Percentiles rank a stretch among this genome's conserved stretches.
Evolutionary conservation across 2,329 filamentous ascomycete genomes (phyloP).

Genomic region (Xylariaceae sp.): DNA sequence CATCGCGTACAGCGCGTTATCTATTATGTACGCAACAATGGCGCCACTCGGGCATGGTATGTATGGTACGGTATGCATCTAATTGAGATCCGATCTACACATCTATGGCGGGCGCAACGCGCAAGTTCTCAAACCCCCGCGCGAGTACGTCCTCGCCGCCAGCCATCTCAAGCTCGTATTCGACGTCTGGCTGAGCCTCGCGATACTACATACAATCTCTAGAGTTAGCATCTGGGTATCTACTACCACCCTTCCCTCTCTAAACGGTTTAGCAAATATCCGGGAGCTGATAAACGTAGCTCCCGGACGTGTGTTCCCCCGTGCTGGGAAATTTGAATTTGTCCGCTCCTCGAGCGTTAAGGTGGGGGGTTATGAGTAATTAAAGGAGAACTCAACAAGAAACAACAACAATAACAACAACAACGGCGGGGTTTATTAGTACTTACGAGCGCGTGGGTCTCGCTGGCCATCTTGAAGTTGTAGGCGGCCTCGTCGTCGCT

Average conservation of each 20-base stretch:
- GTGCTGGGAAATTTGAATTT: neutral
- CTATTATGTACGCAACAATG: neutral
- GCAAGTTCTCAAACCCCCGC: conserved; percentile 34
- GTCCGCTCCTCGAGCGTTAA: neutral
- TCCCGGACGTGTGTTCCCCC: neutral
- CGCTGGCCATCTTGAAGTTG: conserved; percentile 43
- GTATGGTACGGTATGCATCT: neutral
- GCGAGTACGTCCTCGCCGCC: conserved; percentile 38
- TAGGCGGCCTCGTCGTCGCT: conserved; percentile 46
- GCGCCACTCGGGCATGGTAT: neutral
- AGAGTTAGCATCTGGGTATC: neutral
- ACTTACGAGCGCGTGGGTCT: conserved; percentile 30
- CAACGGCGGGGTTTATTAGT: neutral
- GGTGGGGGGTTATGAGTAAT: too few species aligned
- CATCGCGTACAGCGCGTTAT: neutral
- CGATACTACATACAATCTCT: conserved; percentile 23
- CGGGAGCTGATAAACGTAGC: too few species aligned
- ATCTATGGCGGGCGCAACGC: conserved; percentile 17
- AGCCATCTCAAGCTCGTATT: conserved; percentile 37
- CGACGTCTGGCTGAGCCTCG: conserved; percentile 40
- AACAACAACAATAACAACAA: too few species aligned
- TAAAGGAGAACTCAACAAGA: too few species aligned
- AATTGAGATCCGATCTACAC: conserved; percentile 12
- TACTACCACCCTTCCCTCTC: too few species aligned
- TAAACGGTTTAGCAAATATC: too few species aligned